phyloP scores from a whole-genome alignment of 2,329 filamentous ascomycete genomes.

The Diaporthe sp. region DNA sequence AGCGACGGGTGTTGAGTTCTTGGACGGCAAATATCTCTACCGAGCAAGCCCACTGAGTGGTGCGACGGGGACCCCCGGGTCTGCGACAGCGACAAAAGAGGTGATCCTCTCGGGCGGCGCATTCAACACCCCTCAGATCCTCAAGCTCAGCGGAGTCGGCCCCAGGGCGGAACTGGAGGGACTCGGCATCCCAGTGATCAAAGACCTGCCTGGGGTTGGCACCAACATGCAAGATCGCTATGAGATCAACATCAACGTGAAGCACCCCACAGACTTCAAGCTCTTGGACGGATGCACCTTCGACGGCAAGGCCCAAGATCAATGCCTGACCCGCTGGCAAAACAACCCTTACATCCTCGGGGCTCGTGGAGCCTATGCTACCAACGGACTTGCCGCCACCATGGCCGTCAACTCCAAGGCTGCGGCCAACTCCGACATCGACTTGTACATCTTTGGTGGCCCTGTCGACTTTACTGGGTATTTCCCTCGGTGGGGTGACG shows the following conservation, averaged over 20 bases:
- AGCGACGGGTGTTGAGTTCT: conserved; percentile 49
- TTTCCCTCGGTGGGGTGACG: conserved; percentile 54
- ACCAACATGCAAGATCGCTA: conserved; percentile 72
- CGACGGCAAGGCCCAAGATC: conserved; percentile 48
- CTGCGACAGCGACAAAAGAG: conserved; percentile 59
- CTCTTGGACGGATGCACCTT: conserved; percentile 54
- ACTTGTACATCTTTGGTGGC: conserved; percentile 56
- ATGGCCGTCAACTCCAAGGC: conserved; percentile 49
- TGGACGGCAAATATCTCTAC: conserved; percentile 55
- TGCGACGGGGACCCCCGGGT: conserved; percentile 45
- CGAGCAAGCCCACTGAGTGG: conserved; percentile 55
- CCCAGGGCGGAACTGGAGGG: conserved; percentile 57
- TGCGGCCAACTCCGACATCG: conserved; percentile 47
- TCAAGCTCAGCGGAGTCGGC: conserved; percentile 66
- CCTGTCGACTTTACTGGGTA: conserved; percentile 57
- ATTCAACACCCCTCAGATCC: conserved; percentile 67
- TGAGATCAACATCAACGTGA: conserved; percentile 60
- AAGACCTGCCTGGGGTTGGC: conserved; percentile 69
- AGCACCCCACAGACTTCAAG: conserved; percentile 55
- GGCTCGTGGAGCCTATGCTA: conserved; percentile 51
- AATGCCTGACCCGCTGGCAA: conserved; percentile 49
- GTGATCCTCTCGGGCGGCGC: conserved; percentile 65
- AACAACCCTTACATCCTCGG: conserved; percentile 39
- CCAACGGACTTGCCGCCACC: conserved; percentile 51
- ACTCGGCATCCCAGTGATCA: conserved; percentile 59